These are phyloP conservation scores for Oryza punctata DNA, from an alignment of 176 grass and related monocot species.

Conservation along the genomic window DNA sequence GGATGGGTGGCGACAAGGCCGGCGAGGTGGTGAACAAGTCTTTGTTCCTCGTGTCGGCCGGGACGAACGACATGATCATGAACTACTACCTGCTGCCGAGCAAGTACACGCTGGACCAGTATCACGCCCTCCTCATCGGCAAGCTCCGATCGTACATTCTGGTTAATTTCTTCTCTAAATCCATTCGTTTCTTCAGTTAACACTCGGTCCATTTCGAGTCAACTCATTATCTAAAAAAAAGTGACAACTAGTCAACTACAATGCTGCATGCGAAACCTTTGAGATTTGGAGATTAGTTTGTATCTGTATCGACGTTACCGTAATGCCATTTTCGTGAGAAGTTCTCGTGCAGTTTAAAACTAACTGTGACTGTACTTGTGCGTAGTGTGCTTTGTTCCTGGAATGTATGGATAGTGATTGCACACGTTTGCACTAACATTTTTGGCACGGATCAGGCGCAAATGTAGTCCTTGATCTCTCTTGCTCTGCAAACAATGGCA, in stretches of 20 bases:
- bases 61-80: constrained; percentile 59
- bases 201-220: background rate
- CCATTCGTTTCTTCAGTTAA: background rate
- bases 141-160: constrained; percentile 33
- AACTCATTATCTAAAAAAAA: too few relatives aligned
- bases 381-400: background rate
- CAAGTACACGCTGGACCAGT: constrained; percentile 25
- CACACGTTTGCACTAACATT: constrained; percentile 1
- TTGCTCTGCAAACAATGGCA: background rate
- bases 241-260: too few relatives aligned
- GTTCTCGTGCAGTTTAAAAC: background rate
- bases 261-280: background rate
- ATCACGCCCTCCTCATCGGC: constrained; percentile 47
- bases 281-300: constrained; percentile 13
- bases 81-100: constrained; percentile 48
- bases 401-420: background rate
- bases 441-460: background rate
- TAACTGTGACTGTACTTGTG: background rate
- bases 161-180: background rate
- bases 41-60: constrained; percentile 35
- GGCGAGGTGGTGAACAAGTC: constrained; percentile 37
- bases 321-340: background rate
- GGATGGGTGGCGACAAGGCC: background rate
- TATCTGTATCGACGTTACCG: background rate
- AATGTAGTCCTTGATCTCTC: background rate